phyloP scores from a whole-genome alignment of 257 asterid genomes.

The Solanum gandarillasii region DNA sequence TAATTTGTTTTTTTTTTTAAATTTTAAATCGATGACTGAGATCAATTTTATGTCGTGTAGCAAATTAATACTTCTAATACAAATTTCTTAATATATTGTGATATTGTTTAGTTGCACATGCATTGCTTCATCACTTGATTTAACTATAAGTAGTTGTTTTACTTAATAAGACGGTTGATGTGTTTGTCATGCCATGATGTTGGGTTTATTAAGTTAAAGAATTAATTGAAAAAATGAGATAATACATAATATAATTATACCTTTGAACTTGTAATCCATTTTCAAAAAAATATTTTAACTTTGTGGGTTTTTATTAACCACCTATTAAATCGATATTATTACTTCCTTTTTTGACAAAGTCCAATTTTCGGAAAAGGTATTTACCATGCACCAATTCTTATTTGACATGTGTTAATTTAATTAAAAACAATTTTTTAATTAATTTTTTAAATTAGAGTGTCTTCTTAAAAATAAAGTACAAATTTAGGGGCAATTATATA shows the following conservation, averaged over 20 bases:
- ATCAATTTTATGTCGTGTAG: neutral
- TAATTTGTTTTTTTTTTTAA: too few relatives aligned
- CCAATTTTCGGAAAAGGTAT: neutral
- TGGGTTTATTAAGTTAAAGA: neutral
- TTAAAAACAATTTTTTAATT: too few relatives aligned
- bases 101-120: neutral
- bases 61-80: neutral
- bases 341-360: neutral
- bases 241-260: too few relatives aligned
- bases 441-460: too few relatives aligned
- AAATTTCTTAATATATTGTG: neutral
- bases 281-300: neutral
- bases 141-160: too few relatives aligned
- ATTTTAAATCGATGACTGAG: neutral
- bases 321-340: neutral
- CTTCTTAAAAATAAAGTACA: too few relatives aligned
- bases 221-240: neutral
- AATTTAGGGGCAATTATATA: too few relatives aligned
- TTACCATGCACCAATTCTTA: neutral
- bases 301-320: neutral
- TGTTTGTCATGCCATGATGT: neutral
- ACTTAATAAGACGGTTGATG: neutral
- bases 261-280: too few relatives aligned
- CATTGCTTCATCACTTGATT: neutral
- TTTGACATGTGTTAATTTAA: neutral